Evolutionary conservation across 495 filamentous ascomycete genomes (phyloP).

Genomic region (Aspergillus haitiensis): DNA sequence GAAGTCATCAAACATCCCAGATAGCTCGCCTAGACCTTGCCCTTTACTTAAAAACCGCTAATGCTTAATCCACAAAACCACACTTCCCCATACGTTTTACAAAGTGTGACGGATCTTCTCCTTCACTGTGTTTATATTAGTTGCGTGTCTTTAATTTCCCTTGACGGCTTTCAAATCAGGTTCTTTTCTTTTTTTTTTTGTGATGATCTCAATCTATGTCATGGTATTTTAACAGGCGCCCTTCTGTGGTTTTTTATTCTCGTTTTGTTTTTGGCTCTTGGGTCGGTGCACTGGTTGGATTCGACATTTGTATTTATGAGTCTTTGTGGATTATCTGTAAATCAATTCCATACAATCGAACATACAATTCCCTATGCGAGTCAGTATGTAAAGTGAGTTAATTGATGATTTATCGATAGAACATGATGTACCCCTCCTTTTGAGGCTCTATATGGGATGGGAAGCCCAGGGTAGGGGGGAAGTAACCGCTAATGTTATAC

Average conservation of each 20-base stretch:
- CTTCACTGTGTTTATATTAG: neutral
- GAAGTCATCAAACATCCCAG: slow-evolving; percentile 31
- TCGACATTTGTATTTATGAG: neutral
- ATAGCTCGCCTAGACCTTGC: neutral
- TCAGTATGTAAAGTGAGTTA: too few relatives aligned
- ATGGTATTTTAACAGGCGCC: slow-evolving; percentile 3
- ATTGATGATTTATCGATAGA: too few relatives aligned
- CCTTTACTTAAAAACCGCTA: neutral
- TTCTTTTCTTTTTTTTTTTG: neutral
- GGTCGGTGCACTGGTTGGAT: slow-evolving; percentile 13
- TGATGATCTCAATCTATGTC: slow-evolving; percentile 4
- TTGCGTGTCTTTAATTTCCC: slow-evolving; percentile 1
- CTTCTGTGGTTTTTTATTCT: neutral
- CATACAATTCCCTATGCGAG: too few relatives aligned
- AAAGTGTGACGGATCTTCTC: neutral
- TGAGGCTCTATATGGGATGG: too few relatives aligned
- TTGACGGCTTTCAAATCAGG: neutral
- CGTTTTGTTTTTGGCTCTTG: neutral
- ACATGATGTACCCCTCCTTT: too few relatives aligned
- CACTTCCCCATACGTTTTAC: neutral
- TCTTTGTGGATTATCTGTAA: neutral
- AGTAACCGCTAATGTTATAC: neutral
- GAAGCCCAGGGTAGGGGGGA: too few relatives aligned
- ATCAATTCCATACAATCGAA: neutral
- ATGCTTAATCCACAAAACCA: neutral